Conservation (phyloP, 2,329 filamentous ascomycete species). For the Trichoderma sp. region DNA sequence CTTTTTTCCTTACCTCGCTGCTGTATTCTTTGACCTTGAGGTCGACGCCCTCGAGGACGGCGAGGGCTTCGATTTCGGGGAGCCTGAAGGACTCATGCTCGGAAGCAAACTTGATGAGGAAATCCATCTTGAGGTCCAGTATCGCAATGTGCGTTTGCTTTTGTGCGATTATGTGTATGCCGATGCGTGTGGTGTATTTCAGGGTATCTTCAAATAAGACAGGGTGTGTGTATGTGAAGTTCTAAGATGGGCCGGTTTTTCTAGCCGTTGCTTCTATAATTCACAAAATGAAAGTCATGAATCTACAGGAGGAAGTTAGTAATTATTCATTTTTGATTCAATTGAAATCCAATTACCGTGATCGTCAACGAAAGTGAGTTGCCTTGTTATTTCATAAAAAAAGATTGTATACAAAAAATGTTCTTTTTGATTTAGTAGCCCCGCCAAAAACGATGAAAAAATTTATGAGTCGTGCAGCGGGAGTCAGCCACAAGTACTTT, state of each 20-base stretch:
- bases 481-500: conserved; percentile 6
- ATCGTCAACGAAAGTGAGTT: not conserved
- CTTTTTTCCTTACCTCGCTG: conserved; percentile 61
- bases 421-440: not conserved
- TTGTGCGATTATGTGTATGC: no score
- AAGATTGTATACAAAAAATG: not conserved
- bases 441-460: conserved; percentile 8
- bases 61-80: conserved; percentile 81
- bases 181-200: not conserved
- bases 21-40: conserved; percentile 76
- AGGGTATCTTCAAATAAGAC: conserved; percentile 3
- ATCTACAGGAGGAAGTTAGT: not conserved
- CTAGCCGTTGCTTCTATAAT: not conserved
- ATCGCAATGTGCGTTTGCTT: not conserved
- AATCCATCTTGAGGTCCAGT: conserved; percentile 59
- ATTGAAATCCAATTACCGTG: not conserved
- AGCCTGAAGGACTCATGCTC: conserved; percentile 87
- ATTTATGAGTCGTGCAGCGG: not conserved
- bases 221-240: not conserved
- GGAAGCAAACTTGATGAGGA: conserved; percentile 86
- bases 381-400: not conserved
- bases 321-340: not conserved
- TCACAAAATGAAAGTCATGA: not conserved
- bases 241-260: not conserved
- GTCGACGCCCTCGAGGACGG: conserved; percentile 64